Conservation (phyloP, 805 yeast species). For the Komagataella pastoris region DNA sequence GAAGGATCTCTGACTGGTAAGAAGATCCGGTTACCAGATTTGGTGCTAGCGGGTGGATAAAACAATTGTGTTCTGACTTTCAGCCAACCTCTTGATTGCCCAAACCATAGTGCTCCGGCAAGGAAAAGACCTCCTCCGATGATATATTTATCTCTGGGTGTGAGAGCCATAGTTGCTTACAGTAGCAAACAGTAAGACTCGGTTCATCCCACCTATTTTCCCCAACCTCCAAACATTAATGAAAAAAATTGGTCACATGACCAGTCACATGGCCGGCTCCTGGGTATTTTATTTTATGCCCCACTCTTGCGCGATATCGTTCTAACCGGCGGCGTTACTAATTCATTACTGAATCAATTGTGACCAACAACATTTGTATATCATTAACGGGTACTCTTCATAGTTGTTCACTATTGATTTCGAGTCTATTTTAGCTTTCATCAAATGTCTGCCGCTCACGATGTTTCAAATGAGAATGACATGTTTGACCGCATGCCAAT, state of each 20-base stretch:
- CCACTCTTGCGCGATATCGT: background rate
- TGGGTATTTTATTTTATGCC: background rate
- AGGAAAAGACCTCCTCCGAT: conserved; percentile 14
- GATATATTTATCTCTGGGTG: conserved; percentile 16
- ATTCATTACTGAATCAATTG: background rate
- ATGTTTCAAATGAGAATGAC: conserved; percentile 5
- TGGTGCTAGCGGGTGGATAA: conserved; percentile 21
- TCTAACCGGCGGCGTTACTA: background rate
- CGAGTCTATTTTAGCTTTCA: background rate
- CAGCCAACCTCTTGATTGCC: conserved; percentile 15
- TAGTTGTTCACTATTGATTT: background rate
- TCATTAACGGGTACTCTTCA: background rate
- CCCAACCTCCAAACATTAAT: background rate
- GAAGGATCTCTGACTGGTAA: conserved; percentile 35
- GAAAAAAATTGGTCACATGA: background rate
- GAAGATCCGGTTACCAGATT: conserved; percentile 27
- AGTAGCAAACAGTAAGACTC: too few relatives aligned
- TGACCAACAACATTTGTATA: background rate
- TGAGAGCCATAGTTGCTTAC: conserved; percentile 6
- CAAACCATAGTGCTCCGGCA: conserved; percentile 12
- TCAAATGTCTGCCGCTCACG: background rate
- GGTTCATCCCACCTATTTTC: background rate
- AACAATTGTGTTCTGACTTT: conserved; percentile 14
- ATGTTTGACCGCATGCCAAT: conserved; percentile 22
- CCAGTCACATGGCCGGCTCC: background rate